Evolutionary conservation across 2,329 filamentous ascomycete genomes (phyloP), one percentile per base, ranked within the genome.

Genomic region (Colletotrichum theobromicola): DNA sequence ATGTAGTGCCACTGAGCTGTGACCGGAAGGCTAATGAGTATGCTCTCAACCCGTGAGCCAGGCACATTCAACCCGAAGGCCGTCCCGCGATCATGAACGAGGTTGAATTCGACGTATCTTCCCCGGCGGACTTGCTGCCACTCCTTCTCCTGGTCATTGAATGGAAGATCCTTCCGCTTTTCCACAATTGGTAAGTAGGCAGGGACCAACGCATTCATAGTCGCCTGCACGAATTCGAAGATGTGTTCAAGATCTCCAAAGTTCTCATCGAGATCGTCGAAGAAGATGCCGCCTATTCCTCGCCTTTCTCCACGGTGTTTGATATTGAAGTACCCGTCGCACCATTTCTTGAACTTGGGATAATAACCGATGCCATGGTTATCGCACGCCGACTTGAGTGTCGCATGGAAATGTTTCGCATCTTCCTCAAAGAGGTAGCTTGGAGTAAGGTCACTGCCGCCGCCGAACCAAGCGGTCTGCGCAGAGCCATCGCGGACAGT

Each of bases 381-480:
- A 84, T 98, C 97, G 85, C 97, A 99, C 24, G 94, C 94, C 50
- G 94, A 92, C 85, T 98, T 98, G 80, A 98, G 93, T 3, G 94
- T 95, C 82, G 92, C 92, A 88, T 98, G 97, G 90, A 98, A 99
- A 84, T 98, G 96, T 72, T 97, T 94, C 34, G 94, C 96, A 83
- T 99, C 97, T 83, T 98, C 97, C 79, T 98, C 96, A 85, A 98
- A 98, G 32, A 98, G 90, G 82, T 98, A 98, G 53, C 90, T 92
- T 0, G 97, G 97, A 16, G 97, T 98, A 77, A 99, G 86, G 84
- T 99, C 97, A 65, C 94, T 96, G 68, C 97, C 97, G 63, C 97
- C 97, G 76, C 97, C 97, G 80, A 98, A 99, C 97, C 97, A 98
- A 95, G 96, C 98, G 10, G 95, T 93, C 77, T 96, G 95, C 67